phyloP scores from a whole-genome alignment of 2,329 filamentous ascomycete species.

The Pyrenophora graminea region DNA sequence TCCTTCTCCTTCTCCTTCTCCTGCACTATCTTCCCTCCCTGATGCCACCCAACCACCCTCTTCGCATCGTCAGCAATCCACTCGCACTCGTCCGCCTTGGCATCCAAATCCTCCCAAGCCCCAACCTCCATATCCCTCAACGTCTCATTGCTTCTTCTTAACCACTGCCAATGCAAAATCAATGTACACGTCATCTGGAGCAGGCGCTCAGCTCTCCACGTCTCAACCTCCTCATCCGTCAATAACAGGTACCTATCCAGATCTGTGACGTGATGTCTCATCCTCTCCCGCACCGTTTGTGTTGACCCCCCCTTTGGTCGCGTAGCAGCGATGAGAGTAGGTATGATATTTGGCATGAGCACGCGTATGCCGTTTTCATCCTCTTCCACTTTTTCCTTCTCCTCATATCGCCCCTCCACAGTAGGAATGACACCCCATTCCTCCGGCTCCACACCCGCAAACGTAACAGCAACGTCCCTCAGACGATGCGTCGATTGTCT shows the following conservation, averaged over 20 bases:
- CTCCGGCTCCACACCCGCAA: conserved; percentile 2
- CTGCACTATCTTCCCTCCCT: background rate
- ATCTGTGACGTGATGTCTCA: conserved; percentile 38
- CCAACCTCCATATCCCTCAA: conserved; percentile 31
- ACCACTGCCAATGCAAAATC: conserved; percentile 36
- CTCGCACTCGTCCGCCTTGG: conserved; percentile 28
- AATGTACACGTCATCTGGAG: conserved; percentile 16
- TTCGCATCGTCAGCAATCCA: conserved; percentile 31
- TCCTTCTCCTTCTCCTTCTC: background rate
- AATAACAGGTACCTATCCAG: conserved; percentile 31
- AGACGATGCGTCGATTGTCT: background rate
- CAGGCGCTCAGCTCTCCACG: conserved; percentile 18
- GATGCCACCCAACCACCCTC: background rate
- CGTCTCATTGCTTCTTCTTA: conserved; percentile 30
- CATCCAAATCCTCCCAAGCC: conserved; percentile 31
- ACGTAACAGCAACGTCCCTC: conserved; percentile 10
- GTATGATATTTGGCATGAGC: conserved; percentile 26
- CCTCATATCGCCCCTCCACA: background rate
- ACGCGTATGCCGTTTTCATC: conserved; percentile 2
- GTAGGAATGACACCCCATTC: background rate
- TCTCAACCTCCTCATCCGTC: conserved; percentile 21
- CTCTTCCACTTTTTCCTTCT: background rate
- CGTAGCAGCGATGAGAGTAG: conserved; percentile 32
- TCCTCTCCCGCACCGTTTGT: conserved; percentile 25
- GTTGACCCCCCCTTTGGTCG: conserved; percentile 8